These are phyloP conservation scores for Pythium apleroticum DNA, from an alignment of 352 stramenopile species.

Conservation along the genomic window DNA sequence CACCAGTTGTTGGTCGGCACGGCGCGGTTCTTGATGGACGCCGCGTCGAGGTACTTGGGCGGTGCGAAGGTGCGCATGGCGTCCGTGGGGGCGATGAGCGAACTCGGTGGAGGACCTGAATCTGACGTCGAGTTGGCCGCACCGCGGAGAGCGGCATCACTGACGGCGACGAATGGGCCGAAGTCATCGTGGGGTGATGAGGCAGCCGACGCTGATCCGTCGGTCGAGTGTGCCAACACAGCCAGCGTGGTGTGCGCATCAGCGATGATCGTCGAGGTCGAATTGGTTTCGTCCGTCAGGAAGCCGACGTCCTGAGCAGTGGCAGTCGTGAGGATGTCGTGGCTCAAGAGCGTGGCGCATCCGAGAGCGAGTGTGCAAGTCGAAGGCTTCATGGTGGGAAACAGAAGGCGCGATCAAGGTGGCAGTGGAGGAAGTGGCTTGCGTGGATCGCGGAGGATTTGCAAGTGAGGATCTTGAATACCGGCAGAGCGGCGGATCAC, in stretches of 20 bases:
- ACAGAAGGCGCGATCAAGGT: not conserved
- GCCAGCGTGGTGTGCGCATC: too few relatives aligned
- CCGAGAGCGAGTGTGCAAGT: constrained; percentile 2
- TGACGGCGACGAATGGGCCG: not conserved
- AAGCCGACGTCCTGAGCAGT: constrained; percentile 9
- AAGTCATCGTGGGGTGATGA: not conserved
- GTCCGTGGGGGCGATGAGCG: constrained; percentile 51
- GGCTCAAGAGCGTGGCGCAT: constrained; percentile 9
- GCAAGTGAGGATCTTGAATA: not conserved
- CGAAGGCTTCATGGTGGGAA: constrained; percentile 21
- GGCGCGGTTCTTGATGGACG: constrained; percentile 41
- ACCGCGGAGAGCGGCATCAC: not conserved
- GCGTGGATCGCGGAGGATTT: not conserved
- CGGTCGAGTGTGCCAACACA: not conserved
- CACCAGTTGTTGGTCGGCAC: constrained; percentile 73
- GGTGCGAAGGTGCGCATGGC: constrained; percentile 51
- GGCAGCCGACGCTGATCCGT: not conserved
- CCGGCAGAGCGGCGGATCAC: not conserved
- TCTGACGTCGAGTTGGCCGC: not conserved
- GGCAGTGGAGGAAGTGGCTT: not conserved
- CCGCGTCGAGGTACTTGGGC: constrained; percentile 50
- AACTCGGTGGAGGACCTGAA: constrained; percentile 24
- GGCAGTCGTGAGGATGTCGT: not conserved
- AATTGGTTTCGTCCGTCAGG: constrained; percentile 7
- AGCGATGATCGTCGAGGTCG: not conserved